Percentiles rank a stretch among this genome's conserved stretches.
Conservation (phyloP, 192 early-diverging fungal species). For the Dissophora ornata region DNA sequence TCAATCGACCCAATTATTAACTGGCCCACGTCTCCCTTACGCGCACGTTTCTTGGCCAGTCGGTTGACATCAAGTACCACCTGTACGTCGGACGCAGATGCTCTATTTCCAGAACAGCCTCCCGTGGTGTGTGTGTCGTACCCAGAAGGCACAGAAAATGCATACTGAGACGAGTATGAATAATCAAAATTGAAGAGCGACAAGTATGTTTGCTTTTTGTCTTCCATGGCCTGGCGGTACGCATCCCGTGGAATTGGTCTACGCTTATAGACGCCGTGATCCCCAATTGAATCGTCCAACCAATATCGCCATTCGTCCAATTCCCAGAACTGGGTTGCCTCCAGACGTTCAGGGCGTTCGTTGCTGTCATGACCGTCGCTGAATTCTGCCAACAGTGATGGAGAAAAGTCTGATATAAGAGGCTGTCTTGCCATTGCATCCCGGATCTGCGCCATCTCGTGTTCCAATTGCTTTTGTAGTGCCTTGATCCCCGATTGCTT, state of each 20-base stretch:
- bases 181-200: too few relatives aligned
- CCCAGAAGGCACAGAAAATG: too few relatives aligned
- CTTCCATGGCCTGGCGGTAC: too few relatives aligned
- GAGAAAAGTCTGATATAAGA: too few relatives aligned
- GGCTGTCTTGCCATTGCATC: constrained; percentile 5
- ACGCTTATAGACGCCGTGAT: constrained; percentile 36
- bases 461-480: constrained; percentile 30
- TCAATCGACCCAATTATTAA: constrained; percentile 37
- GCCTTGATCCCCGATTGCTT: constrained; percentile 14
- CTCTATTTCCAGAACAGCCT: constrained; percentile 1
- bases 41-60: constrained; percentile 17
- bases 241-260: constrained; percentile 1
- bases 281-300: constrained; percentile 20
- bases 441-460: constrained; percentile 21
- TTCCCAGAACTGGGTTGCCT: constrained; percentile 42
- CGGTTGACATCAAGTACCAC: constrained; percentile 32
- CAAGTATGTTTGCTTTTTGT: too few relatives aligned
- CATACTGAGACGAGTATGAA: too few relatives aligned
- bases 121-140: too few relatives aligned
- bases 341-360: constrained; percentile 7
- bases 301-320: constrained; percentile 51
- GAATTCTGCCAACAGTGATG: too few relatives aligned
- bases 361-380: too few relatives aligned
- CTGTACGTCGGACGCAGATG: background rate
- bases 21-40: background rate